Evolutionary conservation across 2,329 filamentous ascomycete species (phyloP), one percentile per base, ranked within the genome.

Genomic region (Epichloe sibirici): DNA sequence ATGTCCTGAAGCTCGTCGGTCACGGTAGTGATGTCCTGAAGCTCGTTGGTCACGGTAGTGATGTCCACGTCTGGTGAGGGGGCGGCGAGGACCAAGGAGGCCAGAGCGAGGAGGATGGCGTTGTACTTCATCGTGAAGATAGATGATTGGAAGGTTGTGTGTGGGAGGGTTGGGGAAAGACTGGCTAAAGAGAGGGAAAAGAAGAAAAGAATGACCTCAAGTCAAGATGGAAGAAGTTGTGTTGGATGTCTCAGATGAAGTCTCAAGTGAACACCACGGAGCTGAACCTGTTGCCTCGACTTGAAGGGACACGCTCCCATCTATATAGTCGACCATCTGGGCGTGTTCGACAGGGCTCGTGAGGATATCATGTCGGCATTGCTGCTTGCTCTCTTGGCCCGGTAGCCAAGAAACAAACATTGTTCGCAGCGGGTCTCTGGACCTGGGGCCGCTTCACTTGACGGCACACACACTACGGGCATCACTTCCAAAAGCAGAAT

Each of bases 1-100:
- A 53, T 48, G 31, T 54, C 61, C 49, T 65, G 61, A 23, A 60
- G 63, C 34, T 53, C 56, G 3, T 80, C 76, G 1, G 74, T 77
- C 15, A 69, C 60, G 7, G 63, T 48, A 17, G 53, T 58, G 37
- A 53, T 48, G 31, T 54, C 61, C 49, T 65, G 61, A 23, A 60
- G 63, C 34, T 53, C 56, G 3, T 21, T 21, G 17, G 17, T 21
- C 17, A 21, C 17, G 17, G 17, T 21, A 21, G 17, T 21, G 17
- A 21, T 21, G 13, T 49, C 39, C 5, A 28, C 56, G 25, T 35
- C 28, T 17, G 49, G 37, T 0, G 28, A 31, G 28, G 65, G 62
- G 0, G 61, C 45, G 31, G 64, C 64, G 21, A 62, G 47, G 9
- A 52, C 64, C 6, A 47, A 58, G 3, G 63, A 56, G 11, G 58